These are phyloP conservation scores for Nothopassalora personata DNA, from an alignment of 2,329 filamentous ascomycete genomes.

Conservation along the genomic window DNA sequence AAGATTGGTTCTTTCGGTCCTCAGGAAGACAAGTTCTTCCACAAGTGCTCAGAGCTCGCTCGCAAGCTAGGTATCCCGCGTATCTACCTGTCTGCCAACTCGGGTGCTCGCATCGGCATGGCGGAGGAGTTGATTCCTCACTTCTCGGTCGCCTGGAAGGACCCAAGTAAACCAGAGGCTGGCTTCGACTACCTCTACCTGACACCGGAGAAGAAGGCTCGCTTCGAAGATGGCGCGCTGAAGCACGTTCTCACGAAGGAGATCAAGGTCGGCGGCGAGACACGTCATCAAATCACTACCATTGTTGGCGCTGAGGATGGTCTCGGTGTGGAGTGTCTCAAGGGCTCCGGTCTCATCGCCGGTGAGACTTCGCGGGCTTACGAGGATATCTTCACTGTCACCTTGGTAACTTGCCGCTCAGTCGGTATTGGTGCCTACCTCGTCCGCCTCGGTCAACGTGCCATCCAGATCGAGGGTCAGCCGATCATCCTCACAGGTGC, in stretches of 20 bases:
- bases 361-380: slow-evolving; percentile 96
- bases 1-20: slow-evolving; percentile 98
- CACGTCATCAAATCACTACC: slow-evolving; percentile 87
- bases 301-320: slow-evolving; percentile 91
- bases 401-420: slow-evolving; percentile 93
- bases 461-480: slow-evolving; percentile 97
- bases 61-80: slow-evolving; percentile 91
- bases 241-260: slow-evolving; percentile 83
- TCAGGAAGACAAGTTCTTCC: slow-evolving; percentile 95
- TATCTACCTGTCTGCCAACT: slow-evolving; percentile 98
- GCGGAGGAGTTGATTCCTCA: slow-evolving; percentile 95
- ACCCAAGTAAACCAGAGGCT: slow-evolving; percentile 68
- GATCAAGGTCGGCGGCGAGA: slow-evolving; percentile 79
- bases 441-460: slow-evolving; percentile 94
- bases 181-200: slow-evolving; percentile 98
- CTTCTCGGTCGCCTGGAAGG: slow-evolving; percentile 97
- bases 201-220: slow-evolving; percentile 76
- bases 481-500: slow-evolving; percentile 98
- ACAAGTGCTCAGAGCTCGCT: slow-evolving; percentile 96
- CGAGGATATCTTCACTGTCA: slow-evolving; percentile 98
- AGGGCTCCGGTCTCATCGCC: slow-evolving; percentile 95
- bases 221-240: slow-evolving; percentile 71
- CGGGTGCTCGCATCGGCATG: slow-evolving; percentile 92
- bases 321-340: slow-evolving; percentile 93
- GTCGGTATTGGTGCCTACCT: slow-evolving; percentile 99